Evolutionary conservation across 208 protist genomes (phyloP).

Genomic region (Strigomonas galati): DNA sequence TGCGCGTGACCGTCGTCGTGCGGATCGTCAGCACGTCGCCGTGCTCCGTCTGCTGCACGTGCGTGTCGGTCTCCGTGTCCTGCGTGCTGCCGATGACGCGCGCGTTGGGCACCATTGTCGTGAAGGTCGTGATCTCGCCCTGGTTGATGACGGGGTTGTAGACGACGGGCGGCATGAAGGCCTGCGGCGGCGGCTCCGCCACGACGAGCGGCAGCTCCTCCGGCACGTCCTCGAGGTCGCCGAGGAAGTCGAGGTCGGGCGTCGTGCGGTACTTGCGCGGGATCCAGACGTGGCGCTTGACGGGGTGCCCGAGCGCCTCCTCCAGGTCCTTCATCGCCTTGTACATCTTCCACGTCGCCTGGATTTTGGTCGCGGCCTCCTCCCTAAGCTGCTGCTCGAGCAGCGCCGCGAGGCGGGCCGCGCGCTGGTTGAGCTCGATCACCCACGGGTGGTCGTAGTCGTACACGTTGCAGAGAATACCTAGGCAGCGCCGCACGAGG

Average conservation of each 20-base stretch:
- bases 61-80: constrained; percentile 67
- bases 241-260: constrained; percentile 49
- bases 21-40: constrained; percentile 4
- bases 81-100: constrained; percentile 52
- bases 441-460: constrained; percentile 88
- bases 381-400: constrained; percentile 45
- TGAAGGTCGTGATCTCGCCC: constrained; percentile 33
- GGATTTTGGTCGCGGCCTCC: constrained; percentile 72
- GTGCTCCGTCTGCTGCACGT: constrained; percentile 48
- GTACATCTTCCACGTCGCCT: constrained; percentile 82
- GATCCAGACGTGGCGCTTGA: constrained; percentile 64
- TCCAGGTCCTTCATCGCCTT: constrained; percentile 60
- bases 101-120: constrained; percentile 44
- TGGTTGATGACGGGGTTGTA: constrained; percentile 30
- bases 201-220: constrained; percentile 5
- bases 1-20: constrained; percentile 41
- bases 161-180: constrained; percentile 12
- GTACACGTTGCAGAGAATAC: constrained; percentile 79
- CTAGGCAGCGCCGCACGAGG: constrained; percentile 76
- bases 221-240: constrained; percentile 32
- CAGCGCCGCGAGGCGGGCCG: constrained; percentile 38
- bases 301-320: constrained; percentile 49
- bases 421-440: constrained; percentile 58
- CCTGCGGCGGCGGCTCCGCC: background rate
- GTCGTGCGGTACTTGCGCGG: constrained; percentile 36